Conservation (phyloP, 1,139 yeast species). For the Geotrichum citri-aurantii region DNA sequence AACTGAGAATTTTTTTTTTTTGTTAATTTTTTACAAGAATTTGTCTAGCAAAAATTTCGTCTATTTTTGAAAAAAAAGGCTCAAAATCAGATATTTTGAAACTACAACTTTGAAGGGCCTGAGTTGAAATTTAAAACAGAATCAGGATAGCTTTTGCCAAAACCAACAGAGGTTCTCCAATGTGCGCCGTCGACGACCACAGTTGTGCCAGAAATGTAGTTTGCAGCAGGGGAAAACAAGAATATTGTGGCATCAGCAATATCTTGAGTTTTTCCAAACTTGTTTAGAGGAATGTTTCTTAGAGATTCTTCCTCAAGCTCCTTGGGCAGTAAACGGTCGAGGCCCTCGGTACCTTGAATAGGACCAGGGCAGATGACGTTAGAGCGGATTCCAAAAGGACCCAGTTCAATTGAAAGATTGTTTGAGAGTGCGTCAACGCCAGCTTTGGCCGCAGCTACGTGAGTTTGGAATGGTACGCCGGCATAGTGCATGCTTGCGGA, state of each 20-base stretch:
- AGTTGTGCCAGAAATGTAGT: slow-evolving; percentile 70
- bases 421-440: slow-evolving; percentile 84
- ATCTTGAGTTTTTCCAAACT: slow-evolving; percentile 68
- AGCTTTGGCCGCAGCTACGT: slow-evolving; percentile 91
- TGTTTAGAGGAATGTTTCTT: slow-evolving; percentile 63
- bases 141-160: slow-evolving; percentile 19
- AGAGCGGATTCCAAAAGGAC: slow-evolving; percentile 75
- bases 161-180: slow-evolving; percentile 56
- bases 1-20: too few relatives aligned
- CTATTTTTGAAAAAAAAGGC: too few relatives aligned
- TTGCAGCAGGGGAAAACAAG: slow-evolving; percentile 75
- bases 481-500: slow-evolving; percentile 83
- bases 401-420: slow-evolving; percentile 80
- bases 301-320: slow-evolving; percentile 40
- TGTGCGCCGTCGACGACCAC: slow-evolving; percentile 85
- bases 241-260: slow-evolving; percentile 86
- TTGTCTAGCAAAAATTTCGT: too few relatives aligned
- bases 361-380: slow-evolving; percentile 89
- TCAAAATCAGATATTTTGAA: too few relatives aligned
- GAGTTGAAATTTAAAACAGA: slow-evolving; percentile 3
- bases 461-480: slow-evolving; percentile 81
- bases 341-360: slow-evolving; percentile 76
- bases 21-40: too few relatives aligned
- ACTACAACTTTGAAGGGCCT: slow-evolving; percentile 10
- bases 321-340: slow-evolving; percentile 46